Percentiles rank a stretch among this genome's conserved stretches.
These are phyloP conservation scores for Beauveria asiatica DNA, from an alignment of 2,329 filamentous ascomycete genomes.

Conservation along the genomic window DNA sequence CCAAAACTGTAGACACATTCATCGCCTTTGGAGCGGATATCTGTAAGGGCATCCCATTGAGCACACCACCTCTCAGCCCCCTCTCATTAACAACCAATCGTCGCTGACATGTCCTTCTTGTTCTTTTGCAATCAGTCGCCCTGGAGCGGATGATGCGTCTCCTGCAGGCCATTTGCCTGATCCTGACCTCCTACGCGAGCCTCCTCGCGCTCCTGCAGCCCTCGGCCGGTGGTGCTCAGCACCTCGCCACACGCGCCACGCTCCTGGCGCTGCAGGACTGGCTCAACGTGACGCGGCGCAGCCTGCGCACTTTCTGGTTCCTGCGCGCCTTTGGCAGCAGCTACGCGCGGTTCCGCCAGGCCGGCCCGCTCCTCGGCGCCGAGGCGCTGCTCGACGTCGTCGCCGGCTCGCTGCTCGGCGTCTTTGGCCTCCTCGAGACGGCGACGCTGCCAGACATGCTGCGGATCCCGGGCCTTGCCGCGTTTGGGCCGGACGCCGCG, in stretches of 20 bases:
- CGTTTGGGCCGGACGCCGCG: slow-evolving; percentile 44
- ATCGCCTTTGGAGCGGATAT: slow-evolving; percentile 39
- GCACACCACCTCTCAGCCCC: not conserved
- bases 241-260: slow-evolving; percentile 23
- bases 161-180: slow-evolving; percentile 42
- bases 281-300: slow-evolving; percentile 46
- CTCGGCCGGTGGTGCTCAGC: slow-evolving; percentile 14
- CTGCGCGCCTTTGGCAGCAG: slow-evolving; percentile 49
- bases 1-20: slow-evolving; percentile 23
- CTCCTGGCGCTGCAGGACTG: slow-evolving; percentile 29
- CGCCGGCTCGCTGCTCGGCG: slow-evolving; percentile 51
- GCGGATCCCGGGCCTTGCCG: slow-evolving; percentile 33
- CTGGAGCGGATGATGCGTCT: slow-evolving; percentile 54
- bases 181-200: slow-evolving; percentile 37
- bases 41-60: slow-evolving; percentile 25
- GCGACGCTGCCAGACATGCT: slow-evolving; percentile 49
- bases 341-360: slow-evolving; percentile 30
- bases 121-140: slow-evolving; percentile 34
- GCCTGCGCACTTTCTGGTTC: slow-evolving; percentile 62
- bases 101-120: not conserved
- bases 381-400: slow-evolving; percentile 45
- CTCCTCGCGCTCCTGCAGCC: slow-evolving; percentile 28
- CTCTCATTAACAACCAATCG: not conserved
- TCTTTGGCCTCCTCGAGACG: slow-evolving; percentile 61
- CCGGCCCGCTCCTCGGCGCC: slow-evolving; percentile 16